Conservation (phyloP, 306 rosid genomes). For the Hippophae gyantsensis region DNA sequence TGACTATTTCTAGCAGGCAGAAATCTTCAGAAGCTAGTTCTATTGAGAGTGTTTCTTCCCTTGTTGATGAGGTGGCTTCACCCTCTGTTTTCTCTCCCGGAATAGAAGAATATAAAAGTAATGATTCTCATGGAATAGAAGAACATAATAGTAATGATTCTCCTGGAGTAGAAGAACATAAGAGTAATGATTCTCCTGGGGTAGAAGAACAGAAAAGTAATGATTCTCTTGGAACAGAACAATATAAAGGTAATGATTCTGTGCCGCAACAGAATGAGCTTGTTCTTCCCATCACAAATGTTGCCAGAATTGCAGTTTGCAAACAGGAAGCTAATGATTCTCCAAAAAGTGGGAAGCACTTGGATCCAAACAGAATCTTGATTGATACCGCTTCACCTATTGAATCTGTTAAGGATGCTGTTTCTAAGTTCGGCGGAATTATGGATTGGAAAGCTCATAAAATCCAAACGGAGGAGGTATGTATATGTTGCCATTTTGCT, state of each 20-base stretch:
- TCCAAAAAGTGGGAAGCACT: neutral
- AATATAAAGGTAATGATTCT: conserved; percentile 17
- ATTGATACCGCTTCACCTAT: conserved; percentile 90
- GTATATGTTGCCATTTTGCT: conserved; percentile 15
- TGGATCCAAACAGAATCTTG: conserved; percentile 33
- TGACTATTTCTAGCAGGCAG: conserved; percentile 2
- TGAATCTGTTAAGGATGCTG: conserved; percentile 97
- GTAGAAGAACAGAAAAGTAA: too few species aligned
- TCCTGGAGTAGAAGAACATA: too few species aligned
- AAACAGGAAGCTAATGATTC: conserved; percentile 12
- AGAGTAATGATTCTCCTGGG: too few species aligned
- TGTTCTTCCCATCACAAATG: conserved; percentile 16
- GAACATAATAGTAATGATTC: too few species aligned
- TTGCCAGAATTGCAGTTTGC: conserved; percentile 9
- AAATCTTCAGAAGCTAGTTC: conserved; percentile 23
- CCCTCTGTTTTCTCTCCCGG: conserved; percentile 31
- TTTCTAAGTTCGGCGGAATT: conserved; percentile 95
- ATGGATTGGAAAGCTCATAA: conserved; percentile 98
- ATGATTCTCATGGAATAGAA: too few species aligned
- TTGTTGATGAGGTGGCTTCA: conserved; percentile 4
- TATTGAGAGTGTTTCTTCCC: conserved; percentile 15
- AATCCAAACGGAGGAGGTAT: conserved; percentile 84
- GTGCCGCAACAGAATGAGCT: conserved; percentile 13
- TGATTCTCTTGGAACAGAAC: conserved; percentile 27
- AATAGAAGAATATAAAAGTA: conserved; percentile 11